Conservation (phyloP, 1,139 yeast genomes). For the Diutina sp. region DNA sequence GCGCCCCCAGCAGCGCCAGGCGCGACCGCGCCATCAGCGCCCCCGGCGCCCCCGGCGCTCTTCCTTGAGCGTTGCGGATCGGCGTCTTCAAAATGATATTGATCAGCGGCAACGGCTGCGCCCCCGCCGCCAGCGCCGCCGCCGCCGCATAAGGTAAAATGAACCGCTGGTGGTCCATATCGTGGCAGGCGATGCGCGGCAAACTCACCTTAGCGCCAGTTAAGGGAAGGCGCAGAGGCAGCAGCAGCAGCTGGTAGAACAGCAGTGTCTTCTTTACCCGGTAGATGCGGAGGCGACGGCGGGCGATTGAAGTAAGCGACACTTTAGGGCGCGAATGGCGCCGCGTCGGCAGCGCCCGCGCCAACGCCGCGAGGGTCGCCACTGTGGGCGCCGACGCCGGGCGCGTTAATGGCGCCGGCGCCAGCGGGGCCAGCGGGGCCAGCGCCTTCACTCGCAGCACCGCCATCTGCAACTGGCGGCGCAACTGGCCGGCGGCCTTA, state of each 20-base stretch:
- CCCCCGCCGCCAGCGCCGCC: neutral
- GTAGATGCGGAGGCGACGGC: conserved; percentile 5
- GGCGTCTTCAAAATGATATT: conserved; percentile 35
- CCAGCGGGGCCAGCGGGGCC: neutral
- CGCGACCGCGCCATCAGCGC: conserved; percentile 3
- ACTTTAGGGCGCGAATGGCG: neutral
- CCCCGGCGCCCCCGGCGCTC: conserved; percentile 4
- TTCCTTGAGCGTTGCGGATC: conserved; percentile 19
- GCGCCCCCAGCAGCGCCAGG: neutral
- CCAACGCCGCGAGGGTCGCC: neutral
- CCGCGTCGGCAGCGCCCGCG: neutral
- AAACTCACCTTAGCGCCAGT: neutral
- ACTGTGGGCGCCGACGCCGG: neutral
- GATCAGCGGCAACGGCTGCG: conserved; percentile 20
- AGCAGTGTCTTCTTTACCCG: conserved; percentile 8
- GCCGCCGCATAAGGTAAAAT: neutral
- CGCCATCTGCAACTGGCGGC: conserved; percentile 65
- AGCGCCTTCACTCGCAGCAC: conserved; percentile 46
- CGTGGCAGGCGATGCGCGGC: neutral
- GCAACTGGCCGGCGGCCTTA: conserved; percentile 24
- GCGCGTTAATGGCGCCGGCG: neutral
- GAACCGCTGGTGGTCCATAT: neutral
- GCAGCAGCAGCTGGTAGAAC: conserved; percentile 6
- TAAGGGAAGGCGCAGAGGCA: conserved; percentile 5
- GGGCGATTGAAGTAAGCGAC: neutral